Base-by-base conservation (phyloP, 768 basidiomycete genomes). In the Rhodotorula graminis region DNA sequence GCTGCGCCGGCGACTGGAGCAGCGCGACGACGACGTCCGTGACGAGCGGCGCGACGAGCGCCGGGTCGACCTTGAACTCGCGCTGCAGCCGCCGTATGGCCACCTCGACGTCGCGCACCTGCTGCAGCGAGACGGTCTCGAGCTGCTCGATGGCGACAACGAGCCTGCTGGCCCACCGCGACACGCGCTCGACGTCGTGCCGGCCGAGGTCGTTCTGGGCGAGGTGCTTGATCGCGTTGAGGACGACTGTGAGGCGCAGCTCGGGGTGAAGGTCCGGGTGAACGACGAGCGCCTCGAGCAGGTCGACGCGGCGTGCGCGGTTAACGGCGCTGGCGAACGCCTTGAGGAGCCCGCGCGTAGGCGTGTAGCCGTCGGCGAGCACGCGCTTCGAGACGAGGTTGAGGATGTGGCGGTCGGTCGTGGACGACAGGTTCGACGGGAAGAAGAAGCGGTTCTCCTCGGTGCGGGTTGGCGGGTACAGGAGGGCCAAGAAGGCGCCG, bases 261-360 rank as follows among this genome's bases (percentile, higher is more conserved):
- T 6, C 10, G 1, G 57, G 3, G 0, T 52, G 16, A 0, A 46
- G 29, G 19, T 0, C n/a, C 8, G 40, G 9, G 2, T 10, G 33
- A 3, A 0, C 2, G 31, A 56, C 8, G 29, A 68, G 25, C 1
- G 3, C 1, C 3, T 14, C 40, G 53, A 72, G 52, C 47, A 65
- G 37, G 53, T 72, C 71, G 53, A 72, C 33, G 0, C 67, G 56
- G 23, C 64, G 37, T 1, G 71, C 71, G 2, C 67, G 57, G 0
- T 44, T 19, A 0, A 67, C 63, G 1, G 71, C 58, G 9, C 23
- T 1, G 11, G 63, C 67, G 47, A 72, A 62, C 0, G 58, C 21
- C 5, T 0, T 8, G 3, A 55, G 16, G 33, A 72, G 49, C 10
- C 1, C 57, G 27, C 15, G 49, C 23, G 16, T 7, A 3, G 18